Conservation (phyloP, 805 yeast genomes). For the Starmerella tilneyi region DNA sequence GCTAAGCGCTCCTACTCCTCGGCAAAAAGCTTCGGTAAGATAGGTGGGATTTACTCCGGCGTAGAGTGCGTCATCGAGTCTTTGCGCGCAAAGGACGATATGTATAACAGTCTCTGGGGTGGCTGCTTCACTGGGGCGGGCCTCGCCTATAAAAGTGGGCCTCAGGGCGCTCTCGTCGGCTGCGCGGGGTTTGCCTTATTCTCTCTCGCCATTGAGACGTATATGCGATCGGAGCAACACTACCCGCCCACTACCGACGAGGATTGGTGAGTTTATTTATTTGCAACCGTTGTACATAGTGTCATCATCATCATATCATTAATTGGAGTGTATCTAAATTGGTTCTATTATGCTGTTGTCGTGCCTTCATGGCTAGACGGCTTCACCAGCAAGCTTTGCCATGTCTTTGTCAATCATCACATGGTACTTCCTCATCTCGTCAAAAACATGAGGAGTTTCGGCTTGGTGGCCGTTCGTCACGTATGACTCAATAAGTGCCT, state of each 20-base stretch:
- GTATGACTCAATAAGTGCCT: conserved; percentile 35
- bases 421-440: conserved; percentile 30
- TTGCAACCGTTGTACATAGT: conserved; percentile 6
- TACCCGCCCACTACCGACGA: conserved; percentile 84
- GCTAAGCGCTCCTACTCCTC: conserved; percentile 75
- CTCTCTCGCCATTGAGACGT: conserved; percentile 58
- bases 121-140: conserved; percentile 98
- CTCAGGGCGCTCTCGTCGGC: conserved; percentile 80
- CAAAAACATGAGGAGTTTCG: conserved; percentile 28
- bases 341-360: background rate
- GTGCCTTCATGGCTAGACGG: background rate
- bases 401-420: conserved; percentile 28
- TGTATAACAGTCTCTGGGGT: conserved; percentile 82
- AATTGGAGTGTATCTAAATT: conserved; percentile 22
- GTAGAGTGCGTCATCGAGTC: conserved; percentile 86
- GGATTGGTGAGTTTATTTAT: conserved; percentile 35
- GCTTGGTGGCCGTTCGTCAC: conserved; percentile 30
- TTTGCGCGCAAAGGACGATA: conserved; percentile 77
- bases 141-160: conserved; percentile 83
- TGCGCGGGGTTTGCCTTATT: conserved; percentile 98
- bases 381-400: conserved; percentile 21
- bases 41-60: conserved; percentile 84
- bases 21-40: conserved; percentile 89
- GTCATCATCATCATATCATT: conserved; percentile 6
- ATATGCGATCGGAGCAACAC: conserved; percentile 72